Base-by-base conservation (phyloP, 345 rosid species). In the Gossypioides kirkii region DNA sequence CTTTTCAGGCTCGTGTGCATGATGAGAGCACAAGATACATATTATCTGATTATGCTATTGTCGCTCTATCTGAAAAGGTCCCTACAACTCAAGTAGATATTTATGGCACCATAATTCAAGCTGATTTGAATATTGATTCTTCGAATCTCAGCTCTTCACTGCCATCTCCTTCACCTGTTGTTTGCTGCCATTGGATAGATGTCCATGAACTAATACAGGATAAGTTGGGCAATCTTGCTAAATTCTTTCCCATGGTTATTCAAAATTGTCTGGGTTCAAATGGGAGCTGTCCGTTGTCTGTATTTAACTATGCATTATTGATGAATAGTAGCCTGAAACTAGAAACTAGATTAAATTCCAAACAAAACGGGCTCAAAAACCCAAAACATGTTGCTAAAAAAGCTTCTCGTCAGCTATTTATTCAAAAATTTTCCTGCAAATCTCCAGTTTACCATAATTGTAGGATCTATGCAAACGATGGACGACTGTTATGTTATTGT, bases 361-460 rank as follows among this genome's bases (percentile, higher is more conserved):
- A 86, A 77, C 82, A 85, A 78, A 88, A 84, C 70, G 87, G 89
- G 59, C 26, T 74, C 62, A 92, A 67, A 82, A 80, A 80, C 73
- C 55, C 80, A 20, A 91, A 80, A 81, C 87, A 87, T 64, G 73
- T 79, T 80, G 77, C 91, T 73, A 81, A 85, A 79, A 92, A 89
- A 85, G 79, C 91, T 62, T 92, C 99, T 61, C 81, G 96, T 75
- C 85, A 88, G 67, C 82, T 88, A 63, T 95, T 95, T 74, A 97
- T 92, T 70, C 86, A 89, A 79, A 95, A 92, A 61, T 91, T 95
- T 82, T 92, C 99, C 47, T 92, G 99, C 90, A 95, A 95, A 79
- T 80, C 98, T 84, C 98, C 96, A 1, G 99, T 91, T 56, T 95
- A 95, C 77, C 98, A 92, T 80, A 92, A 95, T 68, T 95, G 97